Evolutionary conservation across 2,329 filamentous ascomycete species (phyloP), one percentile per base, ranked within the genome.

Genomic region (Verticillium klebahnii): DNA sequence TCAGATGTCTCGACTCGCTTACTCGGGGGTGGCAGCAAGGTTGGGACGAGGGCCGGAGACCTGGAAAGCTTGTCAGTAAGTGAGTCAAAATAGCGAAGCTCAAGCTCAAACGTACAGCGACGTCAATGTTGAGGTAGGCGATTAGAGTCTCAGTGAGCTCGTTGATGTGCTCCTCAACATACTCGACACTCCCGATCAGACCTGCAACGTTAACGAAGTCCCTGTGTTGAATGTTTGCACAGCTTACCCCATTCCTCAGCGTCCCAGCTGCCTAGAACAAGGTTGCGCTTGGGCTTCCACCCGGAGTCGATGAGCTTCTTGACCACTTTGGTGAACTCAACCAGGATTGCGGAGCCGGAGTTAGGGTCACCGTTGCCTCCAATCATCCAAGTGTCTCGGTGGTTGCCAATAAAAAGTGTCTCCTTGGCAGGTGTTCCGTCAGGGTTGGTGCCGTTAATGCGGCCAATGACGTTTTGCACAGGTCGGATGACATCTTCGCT

Each of bases 361-460:
- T 93, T 93, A 0, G 92, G 92, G 67, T 95, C 91, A 3, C 84
- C 90, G n/a, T 91, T 90, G 29, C 92, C 91, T n/a, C 92, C 91
- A 56, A 89, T 85, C 71, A 93, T 88, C 91, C 91, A 94, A 0
- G 91, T 89, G 73, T 95, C 92, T 31, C 91, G 84, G 69, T 95
- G 92, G 67, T 94, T 95, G 5, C 92, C 91, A 60, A 93, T 78
- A 11, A 96, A 80, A 37, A 95, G 80, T 0, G 92, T 91, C 68
- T 94, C 91, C 19, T 52, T 52, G 11, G 45, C 45, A 52, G 45
- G 45, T 8, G 45, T 52, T 52, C 45, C 45, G 63, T 93, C 89
- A 0, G 84, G 74, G 56, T 92, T 84, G 1, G 87, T 88, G 8
- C 92, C 92, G 65, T 93, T 93, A 71, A 96, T 90, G 32, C 90